Evolutionary conservation across 1,139 yeast species (phyloP), one percentile per base, ranked within the genome.

Genomic region (Suhomyces anneliseae): DNA sequence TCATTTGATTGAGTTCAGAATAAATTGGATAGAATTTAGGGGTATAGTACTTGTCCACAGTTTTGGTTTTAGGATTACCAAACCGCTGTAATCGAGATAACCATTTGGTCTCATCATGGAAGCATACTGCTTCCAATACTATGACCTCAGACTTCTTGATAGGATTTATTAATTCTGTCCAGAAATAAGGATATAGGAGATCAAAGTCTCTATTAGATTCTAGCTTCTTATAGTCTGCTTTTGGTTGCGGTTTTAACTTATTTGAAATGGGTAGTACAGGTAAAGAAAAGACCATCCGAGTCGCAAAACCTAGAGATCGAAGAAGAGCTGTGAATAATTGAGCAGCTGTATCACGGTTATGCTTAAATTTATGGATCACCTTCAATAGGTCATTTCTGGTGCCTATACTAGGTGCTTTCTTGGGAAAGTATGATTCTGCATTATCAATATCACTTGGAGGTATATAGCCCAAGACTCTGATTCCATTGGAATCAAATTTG

Each of bases 81-180:
- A 48, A 50, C 19, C 73, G 53, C 8, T 55, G 52, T 6, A 68
- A 34, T 43, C 70, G 46, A 0, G 61, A 54, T 8, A 70, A 41
- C 35, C 69, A 53, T 42, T 68, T 62, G 2, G 55, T 58, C 45
- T 69, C 74, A 36, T 68, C 65, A 44, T 66, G 67, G 42, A 71
- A 71, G 29, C 70, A 60, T 37, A 64, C 60, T 3, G 68, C 55
- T 47, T 72, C 77, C 3, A 72, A 34, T 0, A 69, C 53, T 11
- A 68, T 50, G 0, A 72, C 32, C 47, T 71, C 71, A 2, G 54
- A 45, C 1, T 50, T 50, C 43, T 70, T 53, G 4, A 66, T 32
- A 0, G 77, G 76, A 46, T 70, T 70, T 2, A 72, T 54, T 4
- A 71, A 44, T 51, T 72, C 77, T 8, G 74, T 69, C 77, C 77